These are phyloP conservation scores for Nosema granulosis DNA, from an alignment of 371 early-diverging fungal genomes.

Conservation along the genomic window DNA sequence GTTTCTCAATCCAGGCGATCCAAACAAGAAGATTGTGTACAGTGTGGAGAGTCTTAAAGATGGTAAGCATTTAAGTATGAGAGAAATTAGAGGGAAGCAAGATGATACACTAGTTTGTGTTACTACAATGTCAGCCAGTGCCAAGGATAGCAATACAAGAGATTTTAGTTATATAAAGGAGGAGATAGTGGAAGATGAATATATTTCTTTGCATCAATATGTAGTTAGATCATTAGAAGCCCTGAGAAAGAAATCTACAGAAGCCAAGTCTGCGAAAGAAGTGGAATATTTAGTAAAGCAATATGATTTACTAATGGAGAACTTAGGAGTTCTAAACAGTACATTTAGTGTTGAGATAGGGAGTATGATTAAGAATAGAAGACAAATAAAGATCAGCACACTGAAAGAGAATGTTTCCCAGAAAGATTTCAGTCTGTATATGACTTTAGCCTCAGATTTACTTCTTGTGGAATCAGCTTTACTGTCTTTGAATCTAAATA, in stretches of 20 bases:
- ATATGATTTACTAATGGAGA: conserved; percentile 4
- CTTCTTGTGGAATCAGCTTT: conserved; percentile 43
- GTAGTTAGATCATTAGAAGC: too few species aligned
- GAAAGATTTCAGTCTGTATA: conserved; percentile 3
- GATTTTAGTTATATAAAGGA: conserved; percentile 9
- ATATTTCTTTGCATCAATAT: conserved; percentile 20
- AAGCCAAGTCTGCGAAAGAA: too few species aligned
- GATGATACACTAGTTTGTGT: conserved; percentile 13
- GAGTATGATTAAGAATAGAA: conserved; percentile 25
- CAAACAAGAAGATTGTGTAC: conserved; percentile 9
- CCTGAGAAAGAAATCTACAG: too few species aligned
- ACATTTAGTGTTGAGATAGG: conserved; percentile 32
- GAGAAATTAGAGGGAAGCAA: conserved; percentile 28
- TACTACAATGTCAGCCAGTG: conserved; percentile 11
- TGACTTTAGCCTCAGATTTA: conserved; percentile 37
- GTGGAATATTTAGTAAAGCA: conserved; percentile 5
- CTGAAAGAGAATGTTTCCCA: not conserved
- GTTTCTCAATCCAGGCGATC: conserved; percentile 31
- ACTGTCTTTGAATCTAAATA: conserved; percentile 29
- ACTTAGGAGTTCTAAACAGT: conserved; percentile 25
- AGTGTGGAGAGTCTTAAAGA: conserved; percentile 16
- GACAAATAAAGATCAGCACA: conserved; percentile 33
- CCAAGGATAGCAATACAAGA: not conserved
- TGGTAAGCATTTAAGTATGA: conserved; percentile 28
- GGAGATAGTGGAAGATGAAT: conserved; percentile 10